Conservation (phyloP, 2,329 filamentous ascomycete species). For the Colletotrichum sp. region DNA sequence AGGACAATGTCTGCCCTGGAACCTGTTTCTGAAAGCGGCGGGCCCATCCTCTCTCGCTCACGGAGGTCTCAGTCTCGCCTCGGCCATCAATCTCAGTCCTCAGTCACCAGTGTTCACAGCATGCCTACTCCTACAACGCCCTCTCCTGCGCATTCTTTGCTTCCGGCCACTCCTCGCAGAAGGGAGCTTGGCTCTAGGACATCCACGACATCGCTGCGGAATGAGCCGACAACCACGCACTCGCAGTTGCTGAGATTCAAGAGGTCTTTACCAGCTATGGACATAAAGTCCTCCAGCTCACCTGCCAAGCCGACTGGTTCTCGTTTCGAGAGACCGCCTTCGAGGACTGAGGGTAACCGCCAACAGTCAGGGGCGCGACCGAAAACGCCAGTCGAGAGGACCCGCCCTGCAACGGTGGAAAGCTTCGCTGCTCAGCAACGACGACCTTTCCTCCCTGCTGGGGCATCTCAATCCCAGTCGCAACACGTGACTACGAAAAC, state of each 20-base stretch:
- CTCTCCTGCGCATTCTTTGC: slow-evolving; percentile 56
- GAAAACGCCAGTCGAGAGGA: slow-evolving; percentile 74
- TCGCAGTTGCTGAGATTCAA: slow-evolving; percentile 69
- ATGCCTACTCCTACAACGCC: slow-evolving; percentile 65
- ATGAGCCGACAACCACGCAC: slow-evolving; percentile 67
- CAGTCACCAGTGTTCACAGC: slow-evolving; percentile 67
- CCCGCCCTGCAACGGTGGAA: slow-evolving; percentile 50
- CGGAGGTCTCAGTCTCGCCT: slow-evolving; percentile 71
- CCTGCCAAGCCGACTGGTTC: slow-evolving; percentile 52
- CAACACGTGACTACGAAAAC: slow-evolving; percentile 78
- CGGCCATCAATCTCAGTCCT: slow-evolving; percentile 72
- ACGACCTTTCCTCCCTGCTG: slow-evolving; percentile 80
- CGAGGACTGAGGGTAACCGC: slow-evolving; percentile 57
- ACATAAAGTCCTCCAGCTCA: slow-evolving; percentile 46
- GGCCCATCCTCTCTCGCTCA: slow-evolving; percentile 61
- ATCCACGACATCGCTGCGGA: slow-evolving; percentile 58
- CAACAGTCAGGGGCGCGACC: slow-evolving; percentile 60
- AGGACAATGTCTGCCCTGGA: slow-evolving; percentile 76
- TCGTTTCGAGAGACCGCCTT: slow-evolving; percentile 63
- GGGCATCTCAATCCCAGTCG: slow-evolving; percentile 73
- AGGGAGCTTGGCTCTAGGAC: slow-evolving; percentile 61
- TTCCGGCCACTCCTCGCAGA: slow-evolving; percentile 64
- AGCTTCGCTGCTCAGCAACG: slow-evolving; percentile 59
- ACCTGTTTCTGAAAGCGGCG: slow-evolving; percentile 89
- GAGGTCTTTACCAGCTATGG: slow-evolving; percentile 66